Percentiles rank a stretch among this genome's conserved stretches.
Evolutionary conservation across 192 early-diverging fungal species (phyloP).

Genomic region (Rhizophagus clarus): DNA sequence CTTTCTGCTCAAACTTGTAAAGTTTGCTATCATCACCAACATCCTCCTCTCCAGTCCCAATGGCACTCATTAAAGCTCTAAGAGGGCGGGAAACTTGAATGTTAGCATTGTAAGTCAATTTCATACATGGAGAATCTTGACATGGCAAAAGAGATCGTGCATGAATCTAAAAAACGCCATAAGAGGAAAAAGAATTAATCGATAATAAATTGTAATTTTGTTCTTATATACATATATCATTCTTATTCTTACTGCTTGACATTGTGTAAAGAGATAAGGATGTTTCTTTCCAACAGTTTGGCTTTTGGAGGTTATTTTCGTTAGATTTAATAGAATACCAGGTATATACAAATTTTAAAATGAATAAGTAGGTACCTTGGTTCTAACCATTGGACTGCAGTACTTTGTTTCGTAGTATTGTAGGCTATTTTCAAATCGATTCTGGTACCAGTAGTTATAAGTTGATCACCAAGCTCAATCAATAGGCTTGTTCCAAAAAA

Average conservation of each 20-base stretch:
- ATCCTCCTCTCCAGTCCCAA: conserved; percentile 63
- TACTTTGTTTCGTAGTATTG: conserved; percentile 76
- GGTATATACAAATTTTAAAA: neutral
- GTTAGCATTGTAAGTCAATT: conserved; percentile 86
- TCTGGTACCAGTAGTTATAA: conserved; percentile 46
- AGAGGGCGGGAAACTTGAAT: conserved; percentile 69
- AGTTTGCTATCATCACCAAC: conserved; percentile 55
- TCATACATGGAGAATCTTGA: conserved; percentile 85
- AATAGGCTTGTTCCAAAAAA: conserved; percentile 75
- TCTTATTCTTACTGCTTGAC: conserved; percentile 65
- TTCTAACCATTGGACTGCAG: conserved; percentile 90
- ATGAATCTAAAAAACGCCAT: conserved; percentile 62
- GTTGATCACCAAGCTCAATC: conserved; percentile 52
- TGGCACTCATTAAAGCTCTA: conserved; percentile 93
- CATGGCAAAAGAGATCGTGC: conserved; percentile 90
- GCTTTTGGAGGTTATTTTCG: conserved; percentile 36
- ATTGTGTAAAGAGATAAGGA: conserved; percentile 97
- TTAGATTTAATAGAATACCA: neutral
- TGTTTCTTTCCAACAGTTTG: conserved; percentile 93
- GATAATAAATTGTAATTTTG: neutral
- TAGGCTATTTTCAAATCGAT: conserved; percentile 73
- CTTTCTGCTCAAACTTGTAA: conserved; percentile 85
- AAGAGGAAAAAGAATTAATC: no score
- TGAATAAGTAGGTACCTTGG: conserved; percentile 53
- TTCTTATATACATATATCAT: neutral